These are phyloP conservation scores for Thalassiosira exigua DNA, from an alignment of 352 stramenopile species.

Conservation along the genomic window DNA sequence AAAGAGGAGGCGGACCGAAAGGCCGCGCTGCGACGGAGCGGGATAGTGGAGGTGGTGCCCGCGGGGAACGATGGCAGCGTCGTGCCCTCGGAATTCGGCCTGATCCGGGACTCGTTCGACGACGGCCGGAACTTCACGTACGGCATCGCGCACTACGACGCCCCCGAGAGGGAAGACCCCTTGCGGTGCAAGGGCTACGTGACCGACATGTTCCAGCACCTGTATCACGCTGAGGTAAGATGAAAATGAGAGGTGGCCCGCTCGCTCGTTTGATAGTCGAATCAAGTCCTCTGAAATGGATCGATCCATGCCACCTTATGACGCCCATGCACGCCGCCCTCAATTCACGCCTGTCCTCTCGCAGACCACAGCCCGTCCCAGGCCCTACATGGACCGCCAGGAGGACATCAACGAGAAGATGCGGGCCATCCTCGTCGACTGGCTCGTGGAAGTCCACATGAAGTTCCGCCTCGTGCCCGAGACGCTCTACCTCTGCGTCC, in stretches of 20 bases:
- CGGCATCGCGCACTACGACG: conserved; percentile 66
- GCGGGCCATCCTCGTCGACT: conserved; percentile 97
- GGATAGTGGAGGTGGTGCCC: conserved; percentile 17
- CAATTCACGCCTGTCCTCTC: no score
- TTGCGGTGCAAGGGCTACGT: conserved; percentile 72
- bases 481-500: conserved; percentile 95
- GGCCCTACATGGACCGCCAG: conserved; percentile 89
- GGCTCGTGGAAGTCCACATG: conserved; percentile 96
- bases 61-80: conserved; percentile 24
- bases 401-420: conserved; percentile 97
- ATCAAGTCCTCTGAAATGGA: no score
- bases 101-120: conserved; percentile 58
- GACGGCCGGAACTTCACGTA: conserved; percentile 51
- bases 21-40: neutral
- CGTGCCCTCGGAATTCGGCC: conserved; percentile 39
- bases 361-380: no score
- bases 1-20: conserved; percentile 9
- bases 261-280: no score
- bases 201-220: conserved; percentile 81
- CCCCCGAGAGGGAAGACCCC: conserved; percentile 44
- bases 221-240: conserved; percentile 78
- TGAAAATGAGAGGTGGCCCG: neutral
- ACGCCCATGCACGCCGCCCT: no score
- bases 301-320: no score
- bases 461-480: conserved; percentile 93